Base-by-base conservation (phyloP, 805 yeast species). In the Zygosaccharomyces pseudorouxii region DNA sequence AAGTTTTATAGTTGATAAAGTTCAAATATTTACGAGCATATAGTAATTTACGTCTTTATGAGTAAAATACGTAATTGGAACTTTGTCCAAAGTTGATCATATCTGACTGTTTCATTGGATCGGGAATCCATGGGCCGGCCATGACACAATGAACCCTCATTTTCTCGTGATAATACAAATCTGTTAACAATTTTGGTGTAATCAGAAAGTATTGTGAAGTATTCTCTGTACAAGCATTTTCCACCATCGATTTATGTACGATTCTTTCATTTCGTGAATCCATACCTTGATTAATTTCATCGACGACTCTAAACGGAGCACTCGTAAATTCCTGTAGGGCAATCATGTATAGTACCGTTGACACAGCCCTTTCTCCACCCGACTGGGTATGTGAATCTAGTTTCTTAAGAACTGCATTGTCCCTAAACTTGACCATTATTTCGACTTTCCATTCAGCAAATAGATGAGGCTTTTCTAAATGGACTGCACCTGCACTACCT, bases 201-300 rank as follows among this genome's bases (percentile, higher is more conserved):
- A 93, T 87, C 62, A 93, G 73, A 62, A 93, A 89, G 63, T 89
- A 92, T 62, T 93, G 99, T 2, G 95, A 81, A 0, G 78, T 65
- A 53, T 75, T 57, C 51, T 77, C 72, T 3, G 70, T 68, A 62
- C 96, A 87, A 0, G 97, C 92, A 41, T 85, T 82, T 47, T 85
- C 81, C 1, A 92, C 96, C 76, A 93, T 82, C 53, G 87, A 79
- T 53, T 79, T 78, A 63, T 92, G 97, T 2, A 93, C 90, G 70
- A 80, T 75, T 53, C 90, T 79, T 67, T 93, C 99, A 62, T 93
- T 93, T 51, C 79, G 79, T 10, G 95, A 86, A 69, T 93, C 99
- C 98, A 93, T 90, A 56, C 99, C 99, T 70, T 93, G 99, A 64
- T 93, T 93, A 53, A 93, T 95, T 72, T 93, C 99, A 69, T 93